Base-by-base conservation (phyloP, 331 rosid genomes). In the Erythrophleum ivorense region DNA sequence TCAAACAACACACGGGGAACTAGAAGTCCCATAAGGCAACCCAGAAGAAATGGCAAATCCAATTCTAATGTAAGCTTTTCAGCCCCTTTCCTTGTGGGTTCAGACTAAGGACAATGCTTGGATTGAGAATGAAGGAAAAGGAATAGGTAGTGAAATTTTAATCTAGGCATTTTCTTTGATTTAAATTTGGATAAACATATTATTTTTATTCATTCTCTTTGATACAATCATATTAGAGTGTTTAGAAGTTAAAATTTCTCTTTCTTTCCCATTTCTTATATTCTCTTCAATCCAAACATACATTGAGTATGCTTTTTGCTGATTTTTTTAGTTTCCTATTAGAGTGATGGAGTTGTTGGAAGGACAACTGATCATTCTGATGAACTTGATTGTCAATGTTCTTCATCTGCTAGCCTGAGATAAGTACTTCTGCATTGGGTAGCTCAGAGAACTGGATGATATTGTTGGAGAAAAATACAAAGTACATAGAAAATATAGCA, bases 381-480 rank as follows among this genome's bases (percentile, higher is more conserved):
- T 74, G 97, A 89, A 72, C 90, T 58, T 34, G 88, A 87, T 59
- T 74, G 73, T 63, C 88, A 86, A 53, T 59, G 86, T 77, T 71
- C 85, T 73, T 76, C 81, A 7, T 73, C 91, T 78, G 86, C 90
- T 3, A 88, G 3, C 91, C 94, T 6, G 97, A 91, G 88, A 84
- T 79, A 65, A 83, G 87, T 90, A 84, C 62, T 78, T 83, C 89
- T 81, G 66, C 87, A 24, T 77, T 84, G 9, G 94, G 91, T 9
- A 88, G 86, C 89, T 96, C 97, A 2, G 99, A 94, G 83, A 93
- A 88, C 60, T 96, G 99, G 99, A 91, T 87, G 93, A 88, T 92
- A 73, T n/a, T 24, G 29, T 1, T 24, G 29, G 29, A 24, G 29
- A 24, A 24, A 0, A 24, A 24, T 24, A 24, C 29, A 24, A 24